These are phyloP conservation scores for Penicillium flavigenum DNA, from an alignment of 495 filamentous ascomycete species.

Conservation along the genomic window DNA sequence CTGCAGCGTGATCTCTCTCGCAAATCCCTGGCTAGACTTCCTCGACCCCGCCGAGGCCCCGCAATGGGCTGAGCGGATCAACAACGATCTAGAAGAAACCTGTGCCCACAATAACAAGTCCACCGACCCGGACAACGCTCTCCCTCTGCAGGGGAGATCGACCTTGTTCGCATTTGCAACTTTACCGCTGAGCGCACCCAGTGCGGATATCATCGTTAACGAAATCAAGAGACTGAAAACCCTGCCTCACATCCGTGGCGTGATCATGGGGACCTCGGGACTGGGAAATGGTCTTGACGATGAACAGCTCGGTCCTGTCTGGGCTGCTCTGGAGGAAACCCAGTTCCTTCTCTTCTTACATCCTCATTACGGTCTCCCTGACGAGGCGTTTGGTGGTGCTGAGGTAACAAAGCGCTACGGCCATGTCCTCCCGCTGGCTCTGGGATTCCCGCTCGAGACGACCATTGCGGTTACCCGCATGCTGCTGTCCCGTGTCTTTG, in stretches of 20 bases:
- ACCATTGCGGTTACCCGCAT: constrained; percentile 89
- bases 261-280: constrained; percentile 86
- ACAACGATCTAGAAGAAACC: constrained; percentile 70
- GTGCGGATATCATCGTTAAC: constrained; percentile 52
- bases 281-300: constrained; percentile 84
- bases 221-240: constrained; percentile 62
- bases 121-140: constrained; percentile 31
- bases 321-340: constrained; percentile 62
- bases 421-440: constrained; percentile 79
- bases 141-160: constrained; percentile 26
- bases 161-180: constrained; percentile 77
- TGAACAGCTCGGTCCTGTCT: constrained; percentile 65
- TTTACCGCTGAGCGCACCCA: constrained; percentile 71
- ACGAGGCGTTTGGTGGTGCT: constrained; percentile 67
- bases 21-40: constrained; percentile 97
- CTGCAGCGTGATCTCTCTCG: constrained; percentile 82
- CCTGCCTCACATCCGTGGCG: constrained; percentile 70
- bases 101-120: constrained; percentile 57
- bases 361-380: constrained; percentile 88
- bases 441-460: constrained; percentile 93
- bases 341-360: constrained; percentile 76
- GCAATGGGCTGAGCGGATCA: constrained; percentile 62
- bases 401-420: constrained; percentile 64
- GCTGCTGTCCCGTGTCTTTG: constrained; percentile 81
- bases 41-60: constrained; percentile 61